Base-by-base conservation (phyloP, 2,329 filamentous ascomycete genomes). In the Canariomyces notabilis region DNA sequence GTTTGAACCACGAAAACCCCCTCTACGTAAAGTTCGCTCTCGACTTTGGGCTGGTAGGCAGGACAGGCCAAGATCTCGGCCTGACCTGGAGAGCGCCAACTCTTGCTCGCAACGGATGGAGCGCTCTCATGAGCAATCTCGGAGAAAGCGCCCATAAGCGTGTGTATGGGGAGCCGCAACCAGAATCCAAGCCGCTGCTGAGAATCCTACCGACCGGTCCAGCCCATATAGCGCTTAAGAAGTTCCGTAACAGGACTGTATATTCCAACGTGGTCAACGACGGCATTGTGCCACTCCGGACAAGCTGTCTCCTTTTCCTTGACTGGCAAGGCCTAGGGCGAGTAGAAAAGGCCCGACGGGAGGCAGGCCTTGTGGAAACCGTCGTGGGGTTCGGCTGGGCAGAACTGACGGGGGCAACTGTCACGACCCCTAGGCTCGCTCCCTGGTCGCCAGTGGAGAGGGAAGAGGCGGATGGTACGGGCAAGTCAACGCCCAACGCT, bases 251-350 rank as follows among this genome's bases (percentile, higher is more conserved):
- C 63, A 77, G 91, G 14, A 97, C 93, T 0, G 75, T 96, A 1
- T 97, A 97, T 64, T 95, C 90, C 2, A 97, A 97, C 59, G 90
- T 97, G 11, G 91, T 97, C 56, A 97, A 97, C 61, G 91, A 97
- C 66, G 91, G 90, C 3, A 96, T 98, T 56, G 93, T 98, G 4
- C 93, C 93, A 2, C 70, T 98, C 26, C 82, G 93, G 18, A 98
- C 93, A 4, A 97, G 91, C 53, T 98, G 91, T 64, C 72, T 98
- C n/a, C 69, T 98, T 5, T 98, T 98, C 60, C 72, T 98, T 1
- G 93, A 98, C 63, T 98, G 93, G 93, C 86, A 90, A 66, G 93
- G 93, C 0, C 72, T 98, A 3, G 91, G 86, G 5, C 84, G 89
- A 32, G 93, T 98, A 1, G 89, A 97, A 56, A 98, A 98, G 66